Evolutionary conservation across 2,329 filamentous ascomycete species (phyloP), one percentile per base, ranked within the genome.

Genomic region (Nemania abortiva): DNA sequence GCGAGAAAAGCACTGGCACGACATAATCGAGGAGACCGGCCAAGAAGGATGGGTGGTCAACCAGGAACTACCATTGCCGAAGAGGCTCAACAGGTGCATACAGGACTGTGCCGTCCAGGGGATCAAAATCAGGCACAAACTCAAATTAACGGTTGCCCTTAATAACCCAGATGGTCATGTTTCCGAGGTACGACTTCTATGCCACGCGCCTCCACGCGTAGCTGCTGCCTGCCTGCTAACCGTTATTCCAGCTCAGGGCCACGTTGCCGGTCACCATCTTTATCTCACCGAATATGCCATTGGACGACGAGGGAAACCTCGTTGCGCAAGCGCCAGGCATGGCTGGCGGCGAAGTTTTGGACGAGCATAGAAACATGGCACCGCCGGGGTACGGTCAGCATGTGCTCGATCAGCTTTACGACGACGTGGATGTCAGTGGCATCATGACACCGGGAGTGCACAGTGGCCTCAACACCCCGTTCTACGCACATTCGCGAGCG

Each of bases 301-400:
- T 98, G 45, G 93, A 96, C 75, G 94, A 97, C 61, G 89, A 95
- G 69, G 96, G 97, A 74, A 91, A 92, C 75, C 86, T 98, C 1
- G 84, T 93, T 62, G 85, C 87, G 62, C 87, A 89, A 76, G 84
- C 84, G n/a, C 85, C 87, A 74, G 84, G 77, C 78, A 83, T 68
- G 81, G 85, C 74, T 78, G 39, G 82, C 82, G 10, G 82, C 82
- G 10, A 84, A 87, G 53, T 83, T 85, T 7, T 39, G 5, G 68
- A 66, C 13, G 68, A 65, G n/a, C 37, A 58, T 6, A 50, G 60
- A 22, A 86, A 88, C 29, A 88, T 92, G 67, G 95, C 95, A 11
- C 96, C 96, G n/a, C 96, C 96, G 0, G 89, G 94, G 47, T 99
- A 99, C 75, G 94, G 94, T 68, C 89, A 95, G 75, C 96, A 98